phyloP scores from a whole-genome alignment of 768 basidiomycete species.

The Brasilioporus rufonigricans region DNA sequence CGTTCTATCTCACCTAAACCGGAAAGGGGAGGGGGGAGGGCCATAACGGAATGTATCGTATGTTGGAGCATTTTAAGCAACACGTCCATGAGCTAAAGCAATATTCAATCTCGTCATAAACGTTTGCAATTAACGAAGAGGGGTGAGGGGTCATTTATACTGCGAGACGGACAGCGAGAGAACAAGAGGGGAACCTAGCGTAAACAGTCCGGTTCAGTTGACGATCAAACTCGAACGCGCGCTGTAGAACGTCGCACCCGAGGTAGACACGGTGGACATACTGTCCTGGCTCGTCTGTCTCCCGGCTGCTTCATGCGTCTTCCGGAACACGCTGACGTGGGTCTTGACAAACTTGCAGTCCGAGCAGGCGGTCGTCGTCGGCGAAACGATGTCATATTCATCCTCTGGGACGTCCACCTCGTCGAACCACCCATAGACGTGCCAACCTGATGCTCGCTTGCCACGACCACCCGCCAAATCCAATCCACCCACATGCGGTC shows the following conservation, averaged over 20 bases:
- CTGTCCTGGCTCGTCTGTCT: slow-evolving; percentile 28
- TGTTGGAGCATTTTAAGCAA: neutral
- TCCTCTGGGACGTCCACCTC: slow-evolving; percentile 6
- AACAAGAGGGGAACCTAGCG: neutral
- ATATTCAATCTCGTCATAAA: slow-evolving; percentile 2
- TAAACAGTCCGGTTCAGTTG: neutral
- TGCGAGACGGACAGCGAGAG: neutral
- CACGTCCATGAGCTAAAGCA: neutral
- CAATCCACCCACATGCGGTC: slow-evolving; percentile 28
- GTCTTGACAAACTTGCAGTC: slow-evolving; percentile 7
- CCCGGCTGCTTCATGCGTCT: neutral
- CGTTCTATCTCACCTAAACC: slow-evolving; percentile 1
- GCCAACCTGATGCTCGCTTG: slow-evolving; percentile 34
- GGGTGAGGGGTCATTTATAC: neutral
- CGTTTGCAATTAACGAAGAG: neutral
- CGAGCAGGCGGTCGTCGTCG: neutral
- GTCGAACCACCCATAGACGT: slow-evolving; percentile 32
- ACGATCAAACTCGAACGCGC: slow-evolving; percentile 28
- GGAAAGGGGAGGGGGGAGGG: neutral
- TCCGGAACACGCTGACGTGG: slow-evolving; percentile 12
- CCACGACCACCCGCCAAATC: slow-evolving; percentile 30
- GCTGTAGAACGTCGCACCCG: slow-evolving; percentile 29
- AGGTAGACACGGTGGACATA: slow-evolving; percentile 21
- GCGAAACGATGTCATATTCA: neutral
- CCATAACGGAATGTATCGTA: slow-evolving; percentile 8